phyloP scores from a whole-genome alignment of 139 green algal genomes.

The Volvox africanus region DNA sequence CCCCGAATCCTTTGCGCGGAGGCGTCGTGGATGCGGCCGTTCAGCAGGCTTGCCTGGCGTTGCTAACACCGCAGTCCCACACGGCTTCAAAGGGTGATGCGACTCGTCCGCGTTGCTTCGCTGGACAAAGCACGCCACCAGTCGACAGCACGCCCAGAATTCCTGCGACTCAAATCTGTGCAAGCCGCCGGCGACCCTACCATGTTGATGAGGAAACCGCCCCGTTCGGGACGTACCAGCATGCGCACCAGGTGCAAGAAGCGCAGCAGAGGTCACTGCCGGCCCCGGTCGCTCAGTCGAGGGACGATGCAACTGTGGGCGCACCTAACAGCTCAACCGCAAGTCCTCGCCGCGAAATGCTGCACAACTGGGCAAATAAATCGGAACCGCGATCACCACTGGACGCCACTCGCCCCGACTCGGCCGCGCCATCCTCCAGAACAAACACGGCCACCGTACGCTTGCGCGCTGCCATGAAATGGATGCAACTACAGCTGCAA shows the following conservation, averaged over 20 bases:
- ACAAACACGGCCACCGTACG: constrained; percentile 1
- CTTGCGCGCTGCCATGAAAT: constrained; percentile 27
- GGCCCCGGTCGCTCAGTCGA: too few relatives aligned
- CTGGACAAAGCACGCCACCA: neutral
- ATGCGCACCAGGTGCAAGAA: neutral
- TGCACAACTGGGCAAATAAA: too few relatives aligned
- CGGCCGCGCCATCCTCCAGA: neutral
- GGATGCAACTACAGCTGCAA: constrained; percentile 40
- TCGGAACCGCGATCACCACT: too few relatives aligned
- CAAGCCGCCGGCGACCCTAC: neutral
- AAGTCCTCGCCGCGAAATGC: too few relatives aligned
- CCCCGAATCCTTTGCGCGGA: neutral
- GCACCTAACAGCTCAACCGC: too few relatives aligned
- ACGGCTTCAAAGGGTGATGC: neutral
- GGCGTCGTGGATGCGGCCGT: constrained; percentile 11
- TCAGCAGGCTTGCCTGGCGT: neutral
- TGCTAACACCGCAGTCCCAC: neutral
- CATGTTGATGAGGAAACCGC: neutral
- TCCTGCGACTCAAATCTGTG: neutral
- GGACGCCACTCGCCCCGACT: neutral
- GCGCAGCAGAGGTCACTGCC: neutral
- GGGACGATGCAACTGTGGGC: too few relatives aligned
- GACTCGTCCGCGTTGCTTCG: neutral
- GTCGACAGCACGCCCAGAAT: neutral
- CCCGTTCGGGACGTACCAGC: neutral